Base-by-base conservation (phyloP, 371 early-diverging fungal genomes). In the Mortierella sp. region DNA sequence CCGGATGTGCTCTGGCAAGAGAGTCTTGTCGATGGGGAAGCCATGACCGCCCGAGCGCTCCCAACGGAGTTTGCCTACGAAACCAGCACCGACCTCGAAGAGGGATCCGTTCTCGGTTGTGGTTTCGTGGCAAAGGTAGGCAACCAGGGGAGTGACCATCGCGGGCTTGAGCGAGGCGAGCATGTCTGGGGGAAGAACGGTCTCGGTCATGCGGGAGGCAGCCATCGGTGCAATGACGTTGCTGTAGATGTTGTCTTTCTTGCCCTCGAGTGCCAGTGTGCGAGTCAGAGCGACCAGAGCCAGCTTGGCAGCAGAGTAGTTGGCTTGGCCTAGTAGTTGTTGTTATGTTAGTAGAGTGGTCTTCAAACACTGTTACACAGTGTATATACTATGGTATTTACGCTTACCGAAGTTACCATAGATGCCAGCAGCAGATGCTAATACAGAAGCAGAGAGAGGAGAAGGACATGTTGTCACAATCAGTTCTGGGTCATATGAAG, bases 191-290 rank as follows among this genome's bases (percentile, higher is more conserved):
- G 97, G 98, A 88, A 98, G 84, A 53, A 97, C 89, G 42, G 95
- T 93, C 70, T 95, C 98, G 17, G 97, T 97, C 95, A 98, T 96
- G 64, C 95, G 86, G 30, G 96, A 95, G 28, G 96, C 98, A 48
- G 99, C 98, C 80, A 97, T 88, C 52, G 99, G 99, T 8, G 98
- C 98, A 82, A 98, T 95, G 59, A 93, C 91, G 83, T 98, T 98
- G 80, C 79, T 73, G 65, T 87, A 86, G 39, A 97, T 94, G 73
- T 96, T 95, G 82, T 97, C 90, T 82, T 92, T 95, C 39, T 82
- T 91, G 61, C 99, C 99, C 83, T 98, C 99, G 50, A 87, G 85
- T 17, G 99, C 97, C 57, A 98, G 84, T 17, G 98, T 91, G 65
- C 86, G 81, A 60, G 94, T 88, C 72, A 98, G 92, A 43, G 94